Base-by-base conservation (phyloP, 129 eudicot genomes). In the Flaveria bidentis region DNA sequence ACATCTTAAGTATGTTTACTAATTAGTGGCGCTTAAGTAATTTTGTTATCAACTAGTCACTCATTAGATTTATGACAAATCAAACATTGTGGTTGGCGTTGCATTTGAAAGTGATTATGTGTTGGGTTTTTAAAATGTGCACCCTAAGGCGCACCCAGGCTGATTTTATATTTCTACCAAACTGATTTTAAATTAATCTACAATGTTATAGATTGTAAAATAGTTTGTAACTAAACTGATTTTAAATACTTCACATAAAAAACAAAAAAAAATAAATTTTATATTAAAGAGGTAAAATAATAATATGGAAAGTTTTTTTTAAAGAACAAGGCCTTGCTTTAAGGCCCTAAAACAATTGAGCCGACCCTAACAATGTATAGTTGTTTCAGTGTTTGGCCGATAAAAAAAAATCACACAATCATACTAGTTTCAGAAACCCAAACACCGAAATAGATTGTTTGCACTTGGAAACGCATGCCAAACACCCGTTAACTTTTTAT, bases 351-450 rank as follows among this genome's bases (percentile, higher is more conserved):
- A 57, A 57, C 20, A 28, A 5, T 22, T 57, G 63, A 57, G 63
- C 30, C 28, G 14, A 20, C 63, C 30, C 15, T 8, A 3, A 57
- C 33, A 28, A 20, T 57, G 5, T 53, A 53, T 53, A 20, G 30
- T 20, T 57, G 28, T 57, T 9, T 57, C 15, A 57, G 13, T 57
- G 63, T 57, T 57, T 2, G 28, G 14, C 9, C 0, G 63, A 57
- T 20, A 15, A 30, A 9, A 20, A 20, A 16, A 44, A 6, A 44
- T 6, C 47, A 44, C 8, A 60, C 8, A 60, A 11, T 22, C 66
- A 23, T 60, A 12, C 15, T 22, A 61, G 41, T 61, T 61, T 61
- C 67, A 12, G 41, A 61, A 25, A 61, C 67, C 67, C 42, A 61
- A 60, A 61, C 42, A 26, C 42, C 28, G 42, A 28, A 61, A 61